Evolutionary conservation across 2,329 filamentous ascomycete genomes (phyloP).

Genomic region (Colletotrichum ledebouriae): DNA sequence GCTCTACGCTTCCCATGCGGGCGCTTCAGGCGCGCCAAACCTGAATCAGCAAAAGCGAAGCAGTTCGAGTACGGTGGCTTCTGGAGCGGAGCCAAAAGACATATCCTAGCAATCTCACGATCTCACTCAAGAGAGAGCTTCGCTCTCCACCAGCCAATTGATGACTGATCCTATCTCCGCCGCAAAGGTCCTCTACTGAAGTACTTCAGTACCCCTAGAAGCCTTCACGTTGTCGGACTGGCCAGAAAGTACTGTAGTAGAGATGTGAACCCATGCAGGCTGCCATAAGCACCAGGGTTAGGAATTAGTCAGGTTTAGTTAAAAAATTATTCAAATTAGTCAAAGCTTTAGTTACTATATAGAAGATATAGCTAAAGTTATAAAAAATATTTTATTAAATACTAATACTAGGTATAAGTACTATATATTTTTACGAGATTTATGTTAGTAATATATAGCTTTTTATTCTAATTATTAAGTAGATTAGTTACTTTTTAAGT

Average conservation of each 20-base stretch:
- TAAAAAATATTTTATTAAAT: too few relatives aligned
- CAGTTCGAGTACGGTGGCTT: constrained; percentile 6
- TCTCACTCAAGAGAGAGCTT: constrained; percentile 2
- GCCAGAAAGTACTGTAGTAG: constrained; percentile 1
- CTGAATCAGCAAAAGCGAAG: constrained; percentile 12
- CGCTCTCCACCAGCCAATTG: constrained; percentile 2
- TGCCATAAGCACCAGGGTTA: too few relatives aligned
- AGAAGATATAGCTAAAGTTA: too few relatives aligned
- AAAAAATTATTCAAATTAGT: too few relatives aligned
- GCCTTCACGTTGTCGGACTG: constrained; percentile 25
- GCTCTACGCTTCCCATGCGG: background rate
- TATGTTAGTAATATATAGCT: too few relatives aligned
- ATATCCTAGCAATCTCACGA: constrained; percentile 26
- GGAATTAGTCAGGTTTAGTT: too few relatives aligned
- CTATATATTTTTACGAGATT: too few relatives aligned
- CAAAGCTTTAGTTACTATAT: too few relatives aligned
- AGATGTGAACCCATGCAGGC: too few relatives aligned
- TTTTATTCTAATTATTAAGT: too few relatives aligned
- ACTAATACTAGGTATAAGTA: too few relatives aligned
- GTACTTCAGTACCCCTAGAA: background rate
- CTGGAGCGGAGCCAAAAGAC: constrained; percentile 6
- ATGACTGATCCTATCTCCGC: constrained; percentile 14
- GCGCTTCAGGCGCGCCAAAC: constrained; percentile 26
- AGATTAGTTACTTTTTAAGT: too few relatives aligned
- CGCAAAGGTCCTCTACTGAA: constrained; percentile 3